Percentiles rank a stretch among this genome's conserved stretches.
Evolutionary conservation across 75 land plant genomes (phyloP).

Genomic region (Larix kaempferi): DNA sequence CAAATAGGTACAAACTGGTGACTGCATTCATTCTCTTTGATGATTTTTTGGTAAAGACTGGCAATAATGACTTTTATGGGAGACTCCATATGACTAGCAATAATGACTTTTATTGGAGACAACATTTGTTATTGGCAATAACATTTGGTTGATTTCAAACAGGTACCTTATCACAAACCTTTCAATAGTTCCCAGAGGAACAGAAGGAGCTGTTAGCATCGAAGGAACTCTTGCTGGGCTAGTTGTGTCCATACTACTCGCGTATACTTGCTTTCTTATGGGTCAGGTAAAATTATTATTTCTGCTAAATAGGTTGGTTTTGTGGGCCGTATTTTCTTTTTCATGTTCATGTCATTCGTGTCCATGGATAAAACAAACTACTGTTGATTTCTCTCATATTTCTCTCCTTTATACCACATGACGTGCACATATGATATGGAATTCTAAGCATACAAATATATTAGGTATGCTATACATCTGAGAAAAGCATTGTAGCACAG

Average conservation of each 20-base stretch:
- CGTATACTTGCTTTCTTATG: constrained; percentile 41
- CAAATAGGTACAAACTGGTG: too few species aligned
- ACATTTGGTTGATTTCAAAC: constrained; percentile 6
- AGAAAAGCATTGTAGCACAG: too few species aligned
- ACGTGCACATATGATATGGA: background rate
- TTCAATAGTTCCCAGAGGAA: constrained; percentile 82
- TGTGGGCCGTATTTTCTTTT: background rate
- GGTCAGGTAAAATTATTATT: constrained; percentile 39
- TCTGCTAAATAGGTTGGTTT: constrained; percentile 2
- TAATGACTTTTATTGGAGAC: constrained; percentile 13
- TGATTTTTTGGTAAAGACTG: too few species aligned
- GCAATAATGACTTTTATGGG: too few species aligned
- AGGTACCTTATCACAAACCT: constrained; percentile 89
- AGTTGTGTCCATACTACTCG: constrained; percentile 65
- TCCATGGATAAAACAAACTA: too few species aligned
- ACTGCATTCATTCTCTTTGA: too few species aligned
- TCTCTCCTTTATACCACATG: background rate
- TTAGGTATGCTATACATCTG: too few species aligned
- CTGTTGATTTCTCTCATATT: background rate
- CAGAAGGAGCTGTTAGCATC: constrained; percentile 91
- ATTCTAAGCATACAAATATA: background rate
- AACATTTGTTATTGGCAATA: background rate
- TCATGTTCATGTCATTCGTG: too few species aligned
- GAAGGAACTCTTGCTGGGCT: constrained; percentile 92
- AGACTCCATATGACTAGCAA: too few species aligned